These are phyloP conservation scores for Boletus vinaceobasis DNA, from an alignment of 768 basidiomycete genomes.

Conservation along the genomic window DNA sequence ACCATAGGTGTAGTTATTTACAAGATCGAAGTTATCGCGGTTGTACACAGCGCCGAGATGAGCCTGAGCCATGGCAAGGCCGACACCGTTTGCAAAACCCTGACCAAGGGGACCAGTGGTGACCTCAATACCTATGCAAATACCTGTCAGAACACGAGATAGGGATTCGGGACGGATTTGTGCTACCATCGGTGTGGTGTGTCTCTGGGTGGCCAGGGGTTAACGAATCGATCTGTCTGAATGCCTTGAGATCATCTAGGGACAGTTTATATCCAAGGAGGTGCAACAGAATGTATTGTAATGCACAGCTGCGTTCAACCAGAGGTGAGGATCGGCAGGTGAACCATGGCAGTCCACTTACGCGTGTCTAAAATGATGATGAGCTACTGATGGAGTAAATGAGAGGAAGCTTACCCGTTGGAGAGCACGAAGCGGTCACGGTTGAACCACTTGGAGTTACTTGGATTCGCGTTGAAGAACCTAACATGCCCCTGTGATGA, in stretches of 20 bases:
- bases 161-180: background rate
- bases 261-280: constrained; percentile 89
- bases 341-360: constrained; percentile 35
- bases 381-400: constrained; percentile 1
- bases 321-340: constrained; percentile 1
- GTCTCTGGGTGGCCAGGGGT: constrained; percentile 93
- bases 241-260: constrained; percentile 87
- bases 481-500: constrained; percentile 33
- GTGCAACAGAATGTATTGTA: constrained; percentile 91
- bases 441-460: constrained; percentile 91
- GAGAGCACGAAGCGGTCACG: constrained; percentile 96
- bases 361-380: constrained; percentile 57
- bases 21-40: constrained; percentile 74
- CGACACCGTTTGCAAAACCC: constrained; percentile 90
- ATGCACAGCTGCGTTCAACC: constrained; percentile 63
- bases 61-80: constrained; percentile 89
- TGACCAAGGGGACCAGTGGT: constrained; percentile 97
- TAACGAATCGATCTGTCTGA: constrained; percentile 86
- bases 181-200: constrained; percentile 59
- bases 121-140: constrained; percentile 65
- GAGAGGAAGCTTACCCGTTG: constrained; percentile 62
- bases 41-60: constrained; percentile 90
- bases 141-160: constrained; percentile 4
- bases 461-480: constrained; percentile 86
- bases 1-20: constrained; percentile 91